Evolutionary conservation across 1,284 basidiomycete species (phyloP).

Genomic region (Phaffia rhodozyma): DNA sequence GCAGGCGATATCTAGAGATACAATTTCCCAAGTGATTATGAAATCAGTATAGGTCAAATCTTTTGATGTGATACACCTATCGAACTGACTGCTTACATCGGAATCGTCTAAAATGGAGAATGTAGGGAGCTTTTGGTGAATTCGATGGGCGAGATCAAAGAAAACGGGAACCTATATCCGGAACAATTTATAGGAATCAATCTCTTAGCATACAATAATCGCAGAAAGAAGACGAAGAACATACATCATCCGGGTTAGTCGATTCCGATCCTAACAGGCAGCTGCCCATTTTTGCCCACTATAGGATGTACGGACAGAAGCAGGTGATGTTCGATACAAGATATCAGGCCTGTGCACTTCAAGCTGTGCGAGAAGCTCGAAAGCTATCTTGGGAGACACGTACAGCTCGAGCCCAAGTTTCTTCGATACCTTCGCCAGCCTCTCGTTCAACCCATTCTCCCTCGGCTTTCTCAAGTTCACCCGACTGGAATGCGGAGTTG

Average conservation of each 20-base stretch:
- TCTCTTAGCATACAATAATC: not conserved
- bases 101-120: slow-evolving; percentile 26
- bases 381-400: slow-evolving; percentile 15
- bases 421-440: slow-evolving; percentile 35
- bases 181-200: not conserved
- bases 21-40: slow-evolving; percentile 26
- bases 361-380: not conserved
- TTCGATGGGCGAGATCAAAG: slow-evolving; percentile 28
- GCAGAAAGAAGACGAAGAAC: not conserved
- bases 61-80: not conserved
- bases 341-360: not conserved
- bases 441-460: slow-evolving; percentile 33
- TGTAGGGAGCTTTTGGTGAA: slow-evolving; percentile 25
- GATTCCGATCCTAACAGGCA: slow-evolving; percentile 23
- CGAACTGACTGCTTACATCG: slow-evolving; percentile 24
- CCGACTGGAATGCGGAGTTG: slow-evolving; percentile 24
- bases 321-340: not conserved
- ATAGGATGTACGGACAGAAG: not conserved
- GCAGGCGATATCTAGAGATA: slow-evolving; percentile 21
- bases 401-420: slow-evolving; percentile 33
- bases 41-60: not conserved
- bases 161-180: slow-evolving; percentile 28
- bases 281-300: slow-evolving; percentile 34
- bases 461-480: slow-evolving; percentile 26
- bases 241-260: slow-evolving; percentile 20